phyloP scores from a whole-genome alignment of 768 basidiomycete species.

The Mycena latifolia region DNA sequence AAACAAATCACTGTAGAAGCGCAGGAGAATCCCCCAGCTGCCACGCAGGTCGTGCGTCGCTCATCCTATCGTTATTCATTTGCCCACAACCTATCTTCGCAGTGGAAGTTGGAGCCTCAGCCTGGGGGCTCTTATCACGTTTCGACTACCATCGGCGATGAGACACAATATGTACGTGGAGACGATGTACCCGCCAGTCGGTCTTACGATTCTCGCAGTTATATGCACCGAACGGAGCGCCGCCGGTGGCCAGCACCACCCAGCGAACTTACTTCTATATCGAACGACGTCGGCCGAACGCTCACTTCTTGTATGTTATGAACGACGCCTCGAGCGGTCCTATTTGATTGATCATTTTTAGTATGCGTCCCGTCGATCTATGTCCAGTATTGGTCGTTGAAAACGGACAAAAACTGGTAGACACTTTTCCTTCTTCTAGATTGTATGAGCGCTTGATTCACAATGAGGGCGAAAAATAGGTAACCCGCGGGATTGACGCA shows the following conservation, averaged over 20 bases:
- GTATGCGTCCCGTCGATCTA: background rate
- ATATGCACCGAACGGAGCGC: background rate
- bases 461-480: background rate
- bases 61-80: background rate
- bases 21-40: background rate
- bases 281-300: background rate
- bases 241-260: background rate
- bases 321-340: background rate
- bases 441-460: background rate
- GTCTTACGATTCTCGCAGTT: background rate
- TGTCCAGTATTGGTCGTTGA: background rate
- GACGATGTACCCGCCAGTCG: background rate
- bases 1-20: background rate
- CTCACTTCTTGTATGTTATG: background rate
- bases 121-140: background rate
- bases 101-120: background rate
- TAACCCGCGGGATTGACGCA: background rate
- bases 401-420: background rate
- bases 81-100: background rate
- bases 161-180: background rate
- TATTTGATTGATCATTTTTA: background rate
- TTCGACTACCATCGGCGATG: background rate
- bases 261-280: background rate
- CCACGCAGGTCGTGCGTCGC: background rate
- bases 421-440: background rate